Evolutionary conservation across 345 rosid species (phyloP), one percentile per base, ranked within the genome.

Genomic region (Hirschfeldia incana): DNA sequence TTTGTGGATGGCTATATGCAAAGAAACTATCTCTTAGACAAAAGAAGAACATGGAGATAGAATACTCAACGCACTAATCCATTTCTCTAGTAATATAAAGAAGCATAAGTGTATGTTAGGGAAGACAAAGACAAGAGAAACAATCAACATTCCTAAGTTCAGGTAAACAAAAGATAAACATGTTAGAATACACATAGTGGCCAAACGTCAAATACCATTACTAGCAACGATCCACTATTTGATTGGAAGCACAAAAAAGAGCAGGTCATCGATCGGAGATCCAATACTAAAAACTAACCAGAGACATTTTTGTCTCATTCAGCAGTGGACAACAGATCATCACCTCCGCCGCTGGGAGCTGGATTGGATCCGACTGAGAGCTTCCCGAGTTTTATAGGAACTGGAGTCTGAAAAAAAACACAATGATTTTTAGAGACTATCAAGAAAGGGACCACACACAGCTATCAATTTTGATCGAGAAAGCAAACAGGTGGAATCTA

Each of bases 401-500:
- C 39, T 36, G 39, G 39, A 36, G 49, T 42, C 10, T 42, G 12
- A 9, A 39, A 10, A 9, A 42, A 36, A 7, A 36, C 5, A 32
- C 60, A 21, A n/a, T 67, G 73, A 72, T 67, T 78, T 42, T 37
- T 42, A 79, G 69, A 59, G 27, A 16, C 16, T 3, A 79, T 5
- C 51, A 60, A 67, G 49, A 49, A 21, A 73, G 27, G 27, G 28
- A 73, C 69, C 78, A 67, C 69, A 49, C 49, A 67, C 59, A 78
- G 67, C 39, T 57, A 17, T 53, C 34, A 59, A 39, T 51, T 66
- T 11, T 46, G 57, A 58, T 10, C 13, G 33, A 73, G 30, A 73
- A 72, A 73, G 65, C 42, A 67, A 67, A 78, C 37, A 60, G 74
- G 60, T 51, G 51, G 65, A 79, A 68, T 79, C 78, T 49, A 79